Percentiles rank a stretch among this genome's conserved stretches.
phyloP scores from a whole-genome alignment of 139 green algal genomes.

The Chlorella ohadii region DNA sequence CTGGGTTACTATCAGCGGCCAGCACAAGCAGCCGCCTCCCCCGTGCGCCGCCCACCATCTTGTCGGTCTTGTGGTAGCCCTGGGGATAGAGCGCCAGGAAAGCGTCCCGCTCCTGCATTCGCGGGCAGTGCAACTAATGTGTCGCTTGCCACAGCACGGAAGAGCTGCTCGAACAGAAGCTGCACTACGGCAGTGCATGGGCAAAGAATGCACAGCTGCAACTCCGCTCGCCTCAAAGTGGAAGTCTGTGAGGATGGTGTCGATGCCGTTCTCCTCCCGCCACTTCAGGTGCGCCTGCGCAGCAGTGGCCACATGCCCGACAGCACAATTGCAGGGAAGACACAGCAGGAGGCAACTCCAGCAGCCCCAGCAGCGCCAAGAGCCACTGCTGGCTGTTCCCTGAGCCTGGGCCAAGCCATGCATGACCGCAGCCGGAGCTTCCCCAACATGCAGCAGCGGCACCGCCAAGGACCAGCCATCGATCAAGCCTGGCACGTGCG shows the following conservation, averaged over 20 bases:
- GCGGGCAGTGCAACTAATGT: no score
- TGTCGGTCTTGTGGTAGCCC: constrained; percentile 83
- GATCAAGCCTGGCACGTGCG: no score
- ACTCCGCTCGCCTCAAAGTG: constrained; percentile 58
- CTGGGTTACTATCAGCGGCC: background rate
- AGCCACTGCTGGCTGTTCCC: background rate
- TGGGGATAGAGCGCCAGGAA: constrained; percentile 93
- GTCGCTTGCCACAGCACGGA: no score
- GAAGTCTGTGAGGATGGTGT: constrained; percentile 86
- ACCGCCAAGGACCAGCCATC: background rate
- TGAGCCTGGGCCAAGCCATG: no score
- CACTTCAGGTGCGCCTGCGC: constrained; percentile 44
- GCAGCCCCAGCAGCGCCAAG: background rate
- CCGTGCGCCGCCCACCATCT: constrained; percentile 32
- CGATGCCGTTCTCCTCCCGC: constrained; percentile 66
- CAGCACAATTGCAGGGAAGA: no score
- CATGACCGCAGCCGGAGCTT: no score
- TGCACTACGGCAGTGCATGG: no score
- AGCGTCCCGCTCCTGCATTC: constrained; percentile 78
- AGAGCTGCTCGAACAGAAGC: no score
- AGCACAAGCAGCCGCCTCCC: background rate
- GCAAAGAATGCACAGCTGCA: no score
- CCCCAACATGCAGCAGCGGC: background rate
- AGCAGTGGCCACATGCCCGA: background rate
- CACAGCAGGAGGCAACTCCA: no score